A percentile compares a stretch with the other conserved stretches of the same genome.
Evolutionary conservation across 176 grass and related monocot genomes (phyloP).

Genomic region (Olyra latifolia): DNA sequence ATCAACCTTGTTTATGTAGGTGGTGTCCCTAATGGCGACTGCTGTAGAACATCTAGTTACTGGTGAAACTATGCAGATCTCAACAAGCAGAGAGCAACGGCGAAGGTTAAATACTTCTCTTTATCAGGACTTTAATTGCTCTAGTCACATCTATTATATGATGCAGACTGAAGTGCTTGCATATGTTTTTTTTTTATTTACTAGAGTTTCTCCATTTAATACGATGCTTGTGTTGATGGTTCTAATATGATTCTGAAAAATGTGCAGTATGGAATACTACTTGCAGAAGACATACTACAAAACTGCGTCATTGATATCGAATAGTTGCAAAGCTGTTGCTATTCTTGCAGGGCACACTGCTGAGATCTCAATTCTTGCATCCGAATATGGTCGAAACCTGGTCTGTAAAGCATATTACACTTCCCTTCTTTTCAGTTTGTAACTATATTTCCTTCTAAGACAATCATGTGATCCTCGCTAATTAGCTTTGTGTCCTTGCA

Average conservation of each 20-base stretch:
- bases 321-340: constrained; percentile 92
- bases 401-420: constrained; percentile 42
- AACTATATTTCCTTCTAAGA: neutral
- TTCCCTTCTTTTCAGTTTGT: neutral
- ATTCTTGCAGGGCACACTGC: constrained; percentile 90
- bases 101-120: constrained; percentile 53
- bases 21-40: constrained; percentile 86
- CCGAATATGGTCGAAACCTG: constrained; percentile 93
- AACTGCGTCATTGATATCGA: constrained; percentile 96
- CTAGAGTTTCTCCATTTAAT: constrained; percentile 12
- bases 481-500: constrained; percentile 37
- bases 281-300: constrained; percentile 98
- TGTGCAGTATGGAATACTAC: constrained; percentile 97
- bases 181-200: constrained; percentile 16
- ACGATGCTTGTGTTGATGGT: neutral
- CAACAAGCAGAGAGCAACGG: constrained; percentile 74
- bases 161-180: constrained; percentile 15
- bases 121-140: neutral
- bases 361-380: constrained; percentile 85
- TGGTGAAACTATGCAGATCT: constrained; percentile 98
- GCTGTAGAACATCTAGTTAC: constrained; percentile 91
- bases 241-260: constrained; percentile 39
- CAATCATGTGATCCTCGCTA: constrained; percentile 10
- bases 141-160: neutral
- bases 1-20: constrained; percentile 51